Evolutionary conservation across 2,329 filamentous ascomycete genomes (phyloP).

Genomic region (Pseudogymnoascus sp.): DNA sequence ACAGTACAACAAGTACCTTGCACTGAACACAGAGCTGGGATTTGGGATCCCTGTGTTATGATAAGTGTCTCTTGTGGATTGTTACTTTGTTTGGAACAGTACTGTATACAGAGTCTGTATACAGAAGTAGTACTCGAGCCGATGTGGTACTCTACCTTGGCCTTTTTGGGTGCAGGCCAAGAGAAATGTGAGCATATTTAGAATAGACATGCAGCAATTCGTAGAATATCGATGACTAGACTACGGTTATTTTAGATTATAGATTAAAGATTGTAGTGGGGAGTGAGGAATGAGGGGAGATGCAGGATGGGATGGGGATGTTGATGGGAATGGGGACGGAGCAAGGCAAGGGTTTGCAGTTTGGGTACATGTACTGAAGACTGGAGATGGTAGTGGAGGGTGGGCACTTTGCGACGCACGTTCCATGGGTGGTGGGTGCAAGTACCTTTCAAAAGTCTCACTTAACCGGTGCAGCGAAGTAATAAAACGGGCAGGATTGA

Average conservation of each 20-base stretch:
- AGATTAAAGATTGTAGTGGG: neutral
- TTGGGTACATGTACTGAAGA: neutral
- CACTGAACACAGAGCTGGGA: neutral
- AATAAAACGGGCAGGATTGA: neutral
- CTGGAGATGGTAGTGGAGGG: neutral
- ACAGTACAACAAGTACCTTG: neutral
- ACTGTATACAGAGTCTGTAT: neutral
- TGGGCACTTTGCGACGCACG: neutral
- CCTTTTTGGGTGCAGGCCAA: neutral
- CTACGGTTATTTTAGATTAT: neutral
- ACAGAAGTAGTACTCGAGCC: neutral
- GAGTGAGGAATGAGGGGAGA: no score
- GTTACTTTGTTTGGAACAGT: neutral
- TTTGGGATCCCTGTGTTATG: neutral
- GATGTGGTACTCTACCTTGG: neutral
- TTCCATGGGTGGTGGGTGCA: neutral
- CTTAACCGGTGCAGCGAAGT: neutral
- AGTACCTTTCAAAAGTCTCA: neutral
- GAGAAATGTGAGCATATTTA: neutral
- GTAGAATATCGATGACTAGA: neutral
- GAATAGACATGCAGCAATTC: neutral
- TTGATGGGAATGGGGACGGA: neutral
- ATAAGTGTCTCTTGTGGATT: neutral
- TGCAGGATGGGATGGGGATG: neutral
- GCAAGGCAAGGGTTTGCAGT: neutral